Evolutionary conservation across 352 stramenopile species (phyloP), one percentile per base, ranked within the genome.

Genomic region (Phytophthora fragariaefolia): DNA sequence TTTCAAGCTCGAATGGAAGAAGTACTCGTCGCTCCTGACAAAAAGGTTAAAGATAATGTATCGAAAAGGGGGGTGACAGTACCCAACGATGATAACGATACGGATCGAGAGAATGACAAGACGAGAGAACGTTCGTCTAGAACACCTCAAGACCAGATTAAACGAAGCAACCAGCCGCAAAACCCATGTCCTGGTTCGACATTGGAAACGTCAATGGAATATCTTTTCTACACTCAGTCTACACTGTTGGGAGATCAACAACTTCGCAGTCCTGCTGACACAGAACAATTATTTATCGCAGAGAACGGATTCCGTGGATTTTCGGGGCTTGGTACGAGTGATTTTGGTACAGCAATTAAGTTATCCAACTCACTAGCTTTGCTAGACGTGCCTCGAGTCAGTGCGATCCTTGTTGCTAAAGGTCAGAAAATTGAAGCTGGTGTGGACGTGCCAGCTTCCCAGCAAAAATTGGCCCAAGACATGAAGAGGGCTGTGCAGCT

Each of bases 1-100:
- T 97, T 98, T 43, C 83, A 97, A 22, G 32, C 83, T 23, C 71
- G 84, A 27, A 90, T 97, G 78, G 85, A 94, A 56, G 86, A 95
- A 48, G 75, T 94, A 23, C 60, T 90, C 0, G 71, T 80, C 4
- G 75, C 83, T 7, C 84, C 82, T 3, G 81, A 89, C 20, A 71
- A 76, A 17, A 69, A 88, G 17, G 58, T 89, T 9, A 95, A 95
- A 42, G 84, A 88, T 18, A 95, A 95, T 28, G 85, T 93, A 2
- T 92, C 81, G 6, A 95, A 95, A 54, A 89, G 89, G 47, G 86
- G 86, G 1, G 71, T 93, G 5, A 92, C 85, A 1, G 67, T 93
- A 2, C 61, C 71, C 0, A 70, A 67, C 32, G 71, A 77, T 36
- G 78, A 84, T 17, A 10, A 27, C 12, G 62, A 60, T 50, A 27